Base-by-base conservation (phyloP, 768 basidiomycete genomes). In the Candolleomyces eurysporus region DNA sequence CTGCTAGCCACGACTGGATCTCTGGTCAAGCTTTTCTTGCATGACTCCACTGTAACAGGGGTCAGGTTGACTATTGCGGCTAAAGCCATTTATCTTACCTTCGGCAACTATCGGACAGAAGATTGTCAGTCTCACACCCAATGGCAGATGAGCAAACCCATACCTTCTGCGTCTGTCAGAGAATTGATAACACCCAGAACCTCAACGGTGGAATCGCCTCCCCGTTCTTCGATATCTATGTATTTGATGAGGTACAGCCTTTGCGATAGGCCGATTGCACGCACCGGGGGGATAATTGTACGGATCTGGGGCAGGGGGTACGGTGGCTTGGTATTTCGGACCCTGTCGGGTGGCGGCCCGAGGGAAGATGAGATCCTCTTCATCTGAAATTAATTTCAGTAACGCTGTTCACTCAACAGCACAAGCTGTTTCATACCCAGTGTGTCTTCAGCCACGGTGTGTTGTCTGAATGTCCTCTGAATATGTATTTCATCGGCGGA, bases 281-380 rank as follows among this genome's bases (percentile, higher is more conserved):
- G 42, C 69, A 80, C 82, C 82, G 64, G 77, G 73, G 10, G 79
- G 76, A 52, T 68, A 64, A 60, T 71, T 68, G 59, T 74, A 67
- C 59, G 77, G 69, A 61, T 82, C 79, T 56, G 82, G 80, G 6
- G 75, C 77, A 30, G 74, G 66, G 51, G 81, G 85, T 16, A 85
- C 86, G 63, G 68, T 79, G 48, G 82, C 90, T 73, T 98, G 95
- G 69, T 84, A 98, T 70, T 92, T 94, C 45, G 87, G 83, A 16
- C 95, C 94, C 42, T 94, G 83, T n/a, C 96, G 88, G 22, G 92
- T 96, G 7, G 92, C 90, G 14, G 94, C 89, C 61, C 94, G 89
- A 61, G 96, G 96, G 72, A 95, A 98, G 71, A 98, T 96, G 61
- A 94, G 85, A 77, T 99, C 96, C 73, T 99, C 94, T 51, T 93